Evolutionary conservation across 2,329 filamentous ascomycete species (phyloP).

Genomic region (Fusarium nurragi): DNA sequence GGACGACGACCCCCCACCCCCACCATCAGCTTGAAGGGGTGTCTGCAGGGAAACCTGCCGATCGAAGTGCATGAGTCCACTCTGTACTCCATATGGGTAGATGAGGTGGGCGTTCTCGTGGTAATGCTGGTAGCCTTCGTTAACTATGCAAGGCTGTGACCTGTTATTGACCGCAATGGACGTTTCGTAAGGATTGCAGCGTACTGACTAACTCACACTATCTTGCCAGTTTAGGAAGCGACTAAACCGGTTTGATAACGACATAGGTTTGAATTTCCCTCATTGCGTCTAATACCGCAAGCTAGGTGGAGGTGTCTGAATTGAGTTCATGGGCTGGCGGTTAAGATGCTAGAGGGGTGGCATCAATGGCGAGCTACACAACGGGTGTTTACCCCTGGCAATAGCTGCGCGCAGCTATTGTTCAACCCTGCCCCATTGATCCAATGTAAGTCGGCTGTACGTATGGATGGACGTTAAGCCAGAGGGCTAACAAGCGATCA

Average conservation of each 20-base stretch:
- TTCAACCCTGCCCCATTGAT: constrained; percentile 5
- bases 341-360: constrained; percentile 16
- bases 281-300: constrained; percentile 19
- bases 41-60: constrained; percentile 5
- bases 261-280: constrained; percentile 20
- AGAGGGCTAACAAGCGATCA: neutral
- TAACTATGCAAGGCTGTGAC: constrained; percentile 29
- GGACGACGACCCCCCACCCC: no score
- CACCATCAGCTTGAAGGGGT: constrained; percentile 4
- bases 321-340: constrained; percentile 25
- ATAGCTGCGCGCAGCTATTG: constrained; percentile 5
- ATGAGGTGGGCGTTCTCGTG: constrained; percentile 21
- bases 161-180: constrained; percentile 9
- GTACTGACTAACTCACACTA: constrained; percentile 1
- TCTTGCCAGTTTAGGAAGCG: constrained; percentile 31
- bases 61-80: constrained; percentile 19
- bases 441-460: neutral
- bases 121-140: constrained; percentile 5
- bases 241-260: constrained; percentile 27
- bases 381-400: neutral
- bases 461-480: neutral
- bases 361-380: constrained; percentile 2
- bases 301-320: constrained; percentile 26
- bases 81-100: neutral
- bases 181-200: neutral